A percentile compares a stretch with the other conserved stretches of the same genome.
Conservation (phyloP, 306 rosid genomes). For the Hippophae tibetana region DNA sequence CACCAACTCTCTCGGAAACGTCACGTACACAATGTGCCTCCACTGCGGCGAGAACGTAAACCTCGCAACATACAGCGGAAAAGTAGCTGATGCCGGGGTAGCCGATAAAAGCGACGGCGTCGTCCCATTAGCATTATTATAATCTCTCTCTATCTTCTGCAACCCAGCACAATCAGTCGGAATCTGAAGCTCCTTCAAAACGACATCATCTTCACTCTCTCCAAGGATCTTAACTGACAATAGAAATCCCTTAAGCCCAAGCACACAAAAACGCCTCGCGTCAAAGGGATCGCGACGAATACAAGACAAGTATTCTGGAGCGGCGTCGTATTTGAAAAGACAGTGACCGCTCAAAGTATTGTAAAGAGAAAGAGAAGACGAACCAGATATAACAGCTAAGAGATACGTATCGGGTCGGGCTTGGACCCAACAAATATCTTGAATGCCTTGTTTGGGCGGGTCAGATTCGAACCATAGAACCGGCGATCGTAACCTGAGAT, state of each 20-base stretch:
- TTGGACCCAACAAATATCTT: constrained; percentile 92
- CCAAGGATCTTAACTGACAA: constrained; percentile 55
- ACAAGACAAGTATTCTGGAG: constrained; percentile 62
- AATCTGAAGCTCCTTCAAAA: constrained; percentile 60
- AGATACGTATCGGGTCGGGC: constrained; percentile 51
- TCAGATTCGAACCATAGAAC: constrained; percentile 71
- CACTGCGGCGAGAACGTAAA: constrained; percentile 69
- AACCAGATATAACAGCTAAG: constrained; percentile 63
- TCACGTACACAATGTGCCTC: constrained; percentile 61
- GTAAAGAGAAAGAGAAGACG: constrained; percentile 60
- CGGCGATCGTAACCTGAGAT: constrained; percentile 50
- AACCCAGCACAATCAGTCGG: constrained; percentile 47
- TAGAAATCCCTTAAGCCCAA: constrained; percentile 74
- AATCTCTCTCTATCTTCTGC: constrained; percentile 61
- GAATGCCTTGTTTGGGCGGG: constrained; percentile 38
- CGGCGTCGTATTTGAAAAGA: constrained; percentile 79
- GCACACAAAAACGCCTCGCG: constrained; percentile 67
- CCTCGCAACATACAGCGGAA: constrained; percentile 52
- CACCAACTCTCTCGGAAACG: constrained; percentile 82
- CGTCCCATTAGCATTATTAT: constrained; percentile 9
- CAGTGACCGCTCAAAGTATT: constrained; percentile 57
- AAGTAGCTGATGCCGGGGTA: constrained; percentile 49
- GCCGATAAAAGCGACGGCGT: constrained; percentile 8
- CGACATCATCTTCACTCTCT: constrained; percentile 48
- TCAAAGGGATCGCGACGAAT: constrained; percentile 88